phyloP scores from a whole-genome alignment of 768 basidiomycete genomes.

The Mycena maculata region DNA sequence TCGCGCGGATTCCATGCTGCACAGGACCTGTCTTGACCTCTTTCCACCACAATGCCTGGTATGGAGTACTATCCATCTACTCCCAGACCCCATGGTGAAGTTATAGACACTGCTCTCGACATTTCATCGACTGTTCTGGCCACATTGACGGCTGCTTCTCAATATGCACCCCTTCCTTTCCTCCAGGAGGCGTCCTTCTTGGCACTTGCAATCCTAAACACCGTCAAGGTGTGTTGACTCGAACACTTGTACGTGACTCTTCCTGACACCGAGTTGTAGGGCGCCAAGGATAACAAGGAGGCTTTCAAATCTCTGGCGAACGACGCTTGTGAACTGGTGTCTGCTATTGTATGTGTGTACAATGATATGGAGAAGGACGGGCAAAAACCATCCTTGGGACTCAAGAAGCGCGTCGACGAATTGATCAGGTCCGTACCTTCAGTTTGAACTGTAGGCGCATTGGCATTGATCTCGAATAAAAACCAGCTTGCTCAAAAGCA shows the following conservation, averaged over 20 bases:
- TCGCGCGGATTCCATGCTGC: not conserved
- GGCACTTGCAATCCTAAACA: slow-evolving; percentile 34
- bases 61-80: slow-evolving; percentile 13
- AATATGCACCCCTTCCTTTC: slow-evolving; percentile 37
- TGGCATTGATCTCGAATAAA: not conserved
- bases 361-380: slow-evolving; percentile 34
- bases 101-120: slow-evolving; percentile 27
- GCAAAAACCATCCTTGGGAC: slow-evolving; percentile 17
- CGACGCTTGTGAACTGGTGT: slow-evolving; percentile 41
- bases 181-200: slow-evolving; percentile 37
- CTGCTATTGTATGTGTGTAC: slow-evolving; percentile 34
- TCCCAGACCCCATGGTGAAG: slow-evolving; percentile 1
- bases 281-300: slow-evolving; percentile 39
- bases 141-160: slow-evolving; percentile 35
- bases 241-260: not conserved
- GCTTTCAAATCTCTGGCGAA: slow-evolving; percentile 38
- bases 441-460: not conserved
- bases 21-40: not conserved
- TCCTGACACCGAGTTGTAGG: slow-evolving; percentile 26
- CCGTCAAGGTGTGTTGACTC: slow-evolving; percentile 32
- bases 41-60: slow-evolving; percentile 1
- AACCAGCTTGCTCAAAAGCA: slow-evolving; percentile 33
- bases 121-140: slow-evolving; percentile 36
- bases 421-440: slow-evolving; percentile 32
- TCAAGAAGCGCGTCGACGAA: slow-evolving; percentile 32